phyloP scores from a whole-genome alignment of 805 yeast species.

The Teunomyces stri region DNA sequence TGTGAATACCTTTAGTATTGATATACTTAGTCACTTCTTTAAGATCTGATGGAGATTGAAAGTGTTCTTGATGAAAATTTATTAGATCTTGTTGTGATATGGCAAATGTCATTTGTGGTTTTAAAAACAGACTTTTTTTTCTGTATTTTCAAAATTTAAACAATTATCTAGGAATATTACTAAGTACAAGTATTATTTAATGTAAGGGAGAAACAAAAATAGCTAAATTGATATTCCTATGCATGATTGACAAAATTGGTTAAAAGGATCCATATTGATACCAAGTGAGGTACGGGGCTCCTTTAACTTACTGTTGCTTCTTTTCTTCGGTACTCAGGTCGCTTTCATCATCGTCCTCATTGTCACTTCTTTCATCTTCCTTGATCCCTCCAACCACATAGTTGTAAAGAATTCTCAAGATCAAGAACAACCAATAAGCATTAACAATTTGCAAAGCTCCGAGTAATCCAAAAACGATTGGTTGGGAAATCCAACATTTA shows the following conservation, averaged over 20 bases:
- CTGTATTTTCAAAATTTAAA: not conserved
- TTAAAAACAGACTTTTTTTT: not conserved
- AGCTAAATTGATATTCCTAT: not conserved
- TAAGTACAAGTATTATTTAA: not conserved
- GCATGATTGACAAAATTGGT: not conserved
- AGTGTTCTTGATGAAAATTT: constrained; percentile 12
- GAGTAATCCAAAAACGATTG: constrained; percentile 77
- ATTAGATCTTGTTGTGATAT: constrained; percentile 14
- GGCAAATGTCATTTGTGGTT: constrained; percentile 1
- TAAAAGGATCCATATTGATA: not conserved
- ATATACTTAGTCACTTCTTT: not conserved
- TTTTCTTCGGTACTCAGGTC: constrained; percentile 13
- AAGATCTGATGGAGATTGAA: not conserved
- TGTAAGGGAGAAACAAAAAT: not conserved
- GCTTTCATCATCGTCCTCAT: constrained; percentile 53
- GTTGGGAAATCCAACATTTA: constrained; percentile 94
- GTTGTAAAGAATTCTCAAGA: constrained; percentile 74
- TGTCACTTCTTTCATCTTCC: constrained; percentile 85
- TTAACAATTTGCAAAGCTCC: constrained; percentile 83
- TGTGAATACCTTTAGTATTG: not conserved
- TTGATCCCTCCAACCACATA: constrained; percentile 56
- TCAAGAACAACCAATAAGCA: constrained; percentile 81
- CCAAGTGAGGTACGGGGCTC: not conserved
- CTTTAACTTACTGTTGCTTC: constrained; percentile 12
- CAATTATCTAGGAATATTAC: not conserved